Evolutionary conservation across 495 filamentous ascomycete species (phyloP).

Genomic region (Penicillium paxilli): DNA sequence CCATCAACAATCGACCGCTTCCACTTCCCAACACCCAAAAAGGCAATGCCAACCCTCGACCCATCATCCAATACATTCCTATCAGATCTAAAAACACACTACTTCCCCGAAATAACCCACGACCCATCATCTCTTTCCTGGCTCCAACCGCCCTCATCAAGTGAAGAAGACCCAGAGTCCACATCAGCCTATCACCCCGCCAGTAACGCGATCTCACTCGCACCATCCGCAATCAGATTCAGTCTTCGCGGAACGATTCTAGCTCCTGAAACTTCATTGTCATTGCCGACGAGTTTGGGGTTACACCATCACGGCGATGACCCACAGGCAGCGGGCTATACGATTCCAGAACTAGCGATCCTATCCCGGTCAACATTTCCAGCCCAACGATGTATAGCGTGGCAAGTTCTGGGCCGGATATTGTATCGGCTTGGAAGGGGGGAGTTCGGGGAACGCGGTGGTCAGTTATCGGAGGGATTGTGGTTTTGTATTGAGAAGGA

Average conservation of each 20-base stretch:
- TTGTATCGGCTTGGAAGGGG: conserved; percentile 79
- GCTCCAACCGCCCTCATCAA: conserved; percentile 73
- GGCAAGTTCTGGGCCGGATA: conserved; percentile 84
- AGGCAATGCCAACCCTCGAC: conserved; percentile 68
- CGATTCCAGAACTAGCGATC: conserved; percentile 81
- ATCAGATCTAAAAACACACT: conserved; percentile 78
- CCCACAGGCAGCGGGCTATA: conserved; percentile 92
- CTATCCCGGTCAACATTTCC: conserved; percentile 80
- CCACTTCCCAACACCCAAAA: conserved; percentile 40
- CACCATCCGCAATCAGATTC: conserved; percentile 82
- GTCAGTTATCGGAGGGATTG: conserved; percentile 59
- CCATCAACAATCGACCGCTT: conserved; percentile 64
- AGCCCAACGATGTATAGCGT: conserved; percentile 86
- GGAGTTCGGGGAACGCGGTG: conserved; percentile 68
- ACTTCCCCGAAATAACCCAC: conserved; percentile 82
- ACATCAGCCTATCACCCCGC: conserved; percentile 75
- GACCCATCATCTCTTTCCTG: conserved; percentile 86
- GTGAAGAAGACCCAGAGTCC: conserved; percentile 48
- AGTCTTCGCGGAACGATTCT: conserved; percentile 79
- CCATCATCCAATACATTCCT: conserved; percentile 82
- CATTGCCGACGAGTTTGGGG: conserved; percentile 71
- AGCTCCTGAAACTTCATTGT: conserved; percentile 68
- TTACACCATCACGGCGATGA: conserved; percentile 94
- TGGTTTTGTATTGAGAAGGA: conserved; percentile 80
- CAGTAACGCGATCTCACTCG: conserved; percentile 59